Evolutionary conservation across 2,329 filamentous ascomycete genomes (phyloP).

Genomic region (Metarhizium robertsii): DNA sequence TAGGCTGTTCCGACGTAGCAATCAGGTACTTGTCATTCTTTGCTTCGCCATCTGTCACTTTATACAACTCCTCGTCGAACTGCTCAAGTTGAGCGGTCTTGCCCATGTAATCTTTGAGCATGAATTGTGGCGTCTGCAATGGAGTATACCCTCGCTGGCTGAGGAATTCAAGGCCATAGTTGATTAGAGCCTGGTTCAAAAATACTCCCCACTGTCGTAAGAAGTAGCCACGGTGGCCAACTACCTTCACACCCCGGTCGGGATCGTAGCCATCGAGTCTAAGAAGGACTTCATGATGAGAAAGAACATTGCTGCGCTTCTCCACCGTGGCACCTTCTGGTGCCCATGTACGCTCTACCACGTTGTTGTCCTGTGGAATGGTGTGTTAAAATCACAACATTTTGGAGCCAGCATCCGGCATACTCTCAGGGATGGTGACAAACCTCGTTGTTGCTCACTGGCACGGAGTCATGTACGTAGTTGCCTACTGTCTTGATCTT

Average conservation of each 20-base stretch:
- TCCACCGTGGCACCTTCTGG: constrained; percentile 66
- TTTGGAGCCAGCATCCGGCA: background rate
- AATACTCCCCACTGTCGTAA: constrained; percentile 83
- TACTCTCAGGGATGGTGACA: background rate
- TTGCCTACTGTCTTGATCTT: constrained; percentile 72
- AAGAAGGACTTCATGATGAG: constrained; percentile 88
- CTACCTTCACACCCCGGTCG: constrained; percentile 85
- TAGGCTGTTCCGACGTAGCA: constrained; percentile 87
- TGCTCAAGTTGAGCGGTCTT: constrained; percentile 96
- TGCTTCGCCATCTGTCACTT: constrained; percentile 81
- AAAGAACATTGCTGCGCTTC: constrained; percentile 63
- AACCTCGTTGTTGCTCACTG: constrained; percentile 72
- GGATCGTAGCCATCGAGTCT: constrained; percentile 87
- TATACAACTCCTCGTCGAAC: constrained; percentile 97
- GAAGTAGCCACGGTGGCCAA: constrained; percentile 91
- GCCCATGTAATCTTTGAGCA: constrained; percentile 91
- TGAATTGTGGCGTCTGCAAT: constrained; percentile 84
- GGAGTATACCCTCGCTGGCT: constrained; percentile 71
- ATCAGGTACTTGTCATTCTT: constrained; percentile 74
- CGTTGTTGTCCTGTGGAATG: constrained; percentile 63
- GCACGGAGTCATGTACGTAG: constrained; percentile 75
- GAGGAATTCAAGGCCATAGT: constrained; percentile 90
- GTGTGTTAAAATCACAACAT: background rate
- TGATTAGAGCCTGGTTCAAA: constrained; percentile 85
- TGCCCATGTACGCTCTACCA: constrained; percentile 65